Conservation (phyloP, 306 rosid species). For the Aeschynomene evenia region DNA sequence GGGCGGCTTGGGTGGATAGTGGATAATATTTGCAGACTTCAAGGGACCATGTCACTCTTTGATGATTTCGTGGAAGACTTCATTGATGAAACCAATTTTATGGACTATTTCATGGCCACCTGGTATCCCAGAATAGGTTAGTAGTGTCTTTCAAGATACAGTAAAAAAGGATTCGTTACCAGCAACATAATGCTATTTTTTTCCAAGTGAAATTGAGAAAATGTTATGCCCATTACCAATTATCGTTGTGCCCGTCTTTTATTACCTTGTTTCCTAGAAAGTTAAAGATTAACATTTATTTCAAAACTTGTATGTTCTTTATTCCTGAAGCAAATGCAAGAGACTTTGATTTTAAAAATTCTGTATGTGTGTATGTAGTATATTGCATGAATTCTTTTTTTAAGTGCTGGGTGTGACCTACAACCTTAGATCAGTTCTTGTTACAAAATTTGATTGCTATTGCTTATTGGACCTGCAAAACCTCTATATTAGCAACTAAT, state of each 20-base stretch:
- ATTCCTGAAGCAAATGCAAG: background rate
- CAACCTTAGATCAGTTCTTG: background rate
- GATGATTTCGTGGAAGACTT: constrained; percentile 74
- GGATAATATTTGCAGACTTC: constrained; percentile 54
- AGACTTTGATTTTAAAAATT: constrained; percentile 6
- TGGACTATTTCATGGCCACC: constrained; percentile 85
- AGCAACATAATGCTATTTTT: background rate
- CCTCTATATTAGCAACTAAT: too few species aligned
- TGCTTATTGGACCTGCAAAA: too few species aligned
- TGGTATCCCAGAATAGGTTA: constrained; percentile 85
- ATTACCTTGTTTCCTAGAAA: background rate
- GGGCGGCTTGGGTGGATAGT: constrained; percentile 57
- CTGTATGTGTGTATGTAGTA: background rate
- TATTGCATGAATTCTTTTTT: background rate
- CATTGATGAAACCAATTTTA: constrained; percentile 61
- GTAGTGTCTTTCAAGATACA: constrained; percentile 38
- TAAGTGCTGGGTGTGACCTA: background rate
- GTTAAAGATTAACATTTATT: background rate
- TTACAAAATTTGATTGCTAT: background rate
- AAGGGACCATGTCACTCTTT: constrained; percentile 53
- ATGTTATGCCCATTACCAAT: background rate
- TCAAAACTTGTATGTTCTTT: background rate
- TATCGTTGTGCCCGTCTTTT: constrained; percentile 9
- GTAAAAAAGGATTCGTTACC: too few species aligned
- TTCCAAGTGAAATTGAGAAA: background rate